Percentiles rank a stretch among this genome's conserved stretches.
phyloP scores from a whole-genome alignment of 2,329 filamentous ascomycete species.

The Aspergillus intermedius region DNA sequence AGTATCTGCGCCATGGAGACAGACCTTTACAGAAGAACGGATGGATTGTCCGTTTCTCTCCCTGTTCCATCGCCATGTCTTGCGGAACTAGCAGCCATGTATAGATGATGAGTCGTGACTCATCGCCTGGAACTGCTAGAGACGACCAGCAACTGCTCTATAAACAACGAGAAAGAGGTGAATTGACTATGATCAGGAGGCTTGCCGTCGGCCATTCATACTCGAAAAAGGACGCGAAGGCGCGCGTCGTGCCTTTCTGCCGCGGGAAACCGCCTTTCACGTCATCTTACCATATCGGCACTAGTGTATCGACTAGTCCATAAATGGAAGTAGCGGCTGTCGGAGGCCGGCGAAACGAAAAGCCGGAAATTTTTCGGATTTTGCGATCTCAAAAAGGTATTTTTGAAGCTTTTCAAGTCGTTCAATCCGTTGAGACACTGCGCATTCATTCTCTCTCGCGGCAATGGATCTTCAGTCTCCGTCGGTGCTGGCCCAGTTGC shows the following conservation, averaged over 20 bases:
- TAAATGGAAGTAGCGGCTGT: constrained; percentile 4
- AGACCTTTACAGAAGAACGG: constrained; percentile 38
- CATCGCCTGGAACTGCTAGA: constrained; percentile 11
- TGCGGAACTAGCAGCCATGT: constrained; percentile 11
- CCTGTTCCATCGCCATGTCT: constrained; percentile 33
- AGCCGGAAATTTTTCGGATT: constrained; percentile 33
- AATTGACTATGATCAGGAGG: not conserved
- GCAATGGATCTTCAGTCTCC: constrained; percentile 41
- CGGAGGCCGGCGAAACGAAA: constrained; percentile 21
- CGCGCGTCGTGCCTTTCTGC: constrained; percentile 13
- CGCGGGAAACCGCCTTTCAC: constrained; percentile 2
- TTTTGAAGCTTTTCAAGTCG: constrained; percentile 6
- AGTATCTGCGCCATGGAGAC: constrained; percentile 3
- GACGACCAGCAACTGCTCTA: not conserved
- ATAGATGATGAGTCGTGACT: constrained; percentile 21
- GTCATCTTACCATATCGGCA: constrained; percentile 11
- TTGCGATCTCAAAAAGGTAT: constrained; percentile 11
- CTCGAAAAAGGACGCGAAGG: constrained; percentile 12
- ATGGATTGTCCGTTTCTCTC: constrained; percentile 32
- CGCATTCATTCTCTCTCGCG: constrained; percentile 2
- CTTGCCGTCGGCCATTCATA: not conserved
- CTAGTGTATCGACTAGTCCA: constrained; percentile 6
- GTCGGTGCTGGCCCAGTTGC: constrained; percentile 41
- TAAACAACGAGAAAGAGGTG: not conserved
- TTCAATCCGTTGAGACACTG: not conserved